phyloP scores from a whole-genome alignment of 257 asterid genomes.

The Capsicum pubescens region DNA sequence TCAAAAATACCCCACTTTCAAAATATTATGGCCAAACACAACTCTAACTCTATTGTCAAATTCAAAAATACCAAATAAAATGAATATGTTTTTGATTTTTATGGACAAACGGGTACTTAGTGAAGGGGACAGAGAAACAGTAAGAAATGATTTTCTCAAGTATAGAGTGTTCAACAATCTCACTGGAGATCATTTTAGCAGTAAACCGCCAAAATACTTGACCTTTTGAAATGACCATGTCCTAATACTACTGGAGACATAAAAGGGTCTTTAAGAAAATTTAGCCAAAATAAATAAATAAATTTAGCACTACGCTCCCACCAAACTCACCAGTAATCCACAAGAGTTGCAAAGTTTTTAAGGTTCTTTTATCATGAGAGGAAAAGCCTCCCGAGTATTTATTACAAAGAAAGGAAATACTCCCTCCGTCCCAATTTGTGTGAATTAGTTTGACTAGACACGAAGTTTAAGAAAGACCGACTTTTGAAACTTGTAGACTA shows the following conservation, averaged over 20 bases:
- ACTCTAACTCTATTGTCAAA: no score
- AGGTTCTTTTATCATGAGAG: background rate
- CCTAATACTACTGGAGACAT: background rate
- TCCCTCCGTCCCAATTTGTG: no score
- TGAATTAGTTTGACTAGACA: no score
- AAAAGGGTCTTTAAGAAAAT: background rate
- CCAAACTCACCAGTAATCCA: slow-evolving; percentile 18
- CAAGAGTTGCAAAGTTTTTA: background rate
- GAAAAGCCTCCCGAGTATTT: slow-evolving; percentile 1
- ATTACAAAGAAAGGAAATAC: background rate
- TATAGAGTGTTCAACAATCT: background rate
- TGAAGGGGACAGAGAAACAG: background rate
- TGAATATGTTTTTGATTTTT: no score
- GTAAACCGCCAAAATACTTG: background rate
- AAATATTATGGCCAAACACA: no score
- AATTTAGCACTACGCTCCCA: background rate
- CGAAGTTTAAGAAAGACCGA: no score
- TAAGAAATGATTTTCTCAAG: background rate
- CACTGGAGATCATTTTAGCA: background rate
- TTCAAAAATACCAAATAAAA: no score
- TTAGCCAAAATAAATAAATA: background rate
- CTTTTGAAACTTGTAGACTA: no score
- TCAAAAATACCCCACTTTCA: no score
- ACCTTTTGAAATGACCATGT: background rate
- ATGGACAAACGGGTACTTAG: background rate